A percentile compares a stretch with the other conserved stretches of the same genome.
phyloP scores from a whole-genome alignment of 1,284 basidiomycete species.

The Sporisorium scitamineum region DNA sequence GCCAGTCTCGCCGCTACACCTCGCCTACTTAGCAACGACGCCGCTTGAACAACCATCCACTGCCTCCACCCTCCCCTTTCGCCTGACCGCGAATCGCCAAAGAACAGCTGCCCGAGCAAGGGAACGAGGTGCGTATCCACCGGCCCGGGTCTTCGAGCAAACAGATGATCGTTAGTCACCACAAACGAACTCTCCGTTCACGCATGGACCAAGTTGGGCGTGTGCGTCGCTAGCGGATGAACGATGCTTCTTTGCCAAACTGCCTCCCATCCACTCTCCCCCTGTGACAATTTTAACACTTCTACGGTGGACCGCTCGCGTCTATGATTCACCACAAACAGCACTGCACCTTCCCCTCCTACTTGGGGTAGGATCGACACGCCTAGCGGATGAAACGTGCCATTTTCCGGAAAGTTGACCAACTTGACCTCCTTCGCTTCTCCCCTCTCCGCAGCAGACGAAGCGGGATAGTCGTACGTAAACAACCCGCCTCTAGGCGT shows the following conservation, averaged over 20 bases:
- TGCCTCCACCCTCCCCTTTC: not conserved
- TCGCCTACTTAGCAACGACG: not conserved
- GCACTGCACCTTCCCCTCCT: not conserved
- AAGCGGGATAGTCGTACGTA: constrained; percentile 20
- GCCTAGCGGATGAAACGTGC: constrained; percentile 47
- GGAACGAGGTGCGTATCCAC: constrained; percentile 7
- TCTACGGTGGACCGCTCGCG: constrained; percentile 18
- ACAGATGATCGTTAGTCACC: constrained; percentile 78
- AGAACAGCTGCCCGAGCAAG: constrained; percentile 3
- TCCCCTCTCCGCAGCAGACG: not conserved
- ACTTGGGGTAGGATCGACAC: constrained; percentile 4
- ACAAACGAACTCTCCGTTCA: constrained; percentile 77
- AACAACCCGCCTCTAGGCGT: constrained; percentile 26
- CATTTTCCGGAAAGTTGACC: constrained; percentile 13
- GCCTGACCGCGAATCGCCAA: not conserved
- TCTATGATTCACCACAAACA: constrained; percentile 41
- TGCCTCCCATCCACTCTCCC: constrained; percentile 15
- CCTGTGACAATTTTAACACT: constrained; percentile 22
- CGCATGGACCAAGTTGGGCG: constrained; percentile 76
- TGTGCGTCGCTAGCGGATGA: constrained; percentile 44
- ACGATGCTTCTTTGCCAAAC: constrained; percentile 19
- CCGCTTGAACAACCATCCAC: not conserved
- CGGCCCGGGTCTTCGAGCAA: constrained; percentile 74
- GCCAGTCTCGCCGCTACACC: constrained; percentile 60
- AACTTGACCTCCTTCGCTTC: constrained; percentile 15